phyloP scores from a whole-genome alignment of 495 filamentous ascomycete genomes.

The Tuber brumale region DNA sequence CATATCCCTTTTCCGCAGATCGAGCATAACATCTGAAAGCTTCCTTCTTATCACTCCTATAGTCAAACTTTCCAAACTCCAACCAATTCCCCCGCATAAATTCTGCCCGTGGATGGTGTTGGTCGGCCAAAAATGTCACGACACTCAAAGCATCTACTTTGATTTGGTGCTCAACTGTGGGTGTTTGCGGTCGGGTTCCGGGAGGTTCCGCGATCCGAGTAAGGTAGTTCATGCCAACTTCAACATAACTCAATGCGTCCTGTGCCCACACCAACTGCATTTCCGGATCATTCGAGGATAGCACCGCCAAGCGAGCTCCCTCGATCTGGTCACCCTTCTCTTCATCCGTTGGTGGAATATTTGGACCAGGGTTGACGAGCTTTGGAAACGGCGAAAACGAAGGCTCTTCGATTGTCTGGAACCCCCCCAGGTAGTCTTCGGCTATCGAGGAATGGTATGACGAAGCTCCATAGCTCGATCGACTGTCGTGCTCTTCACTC shows the following conservation, averaged over 20 bases:
- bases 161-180: conserved; percentile 78
- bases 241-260: conserved; percentile 82
- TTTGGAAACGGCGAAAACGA: conserved; percentile 90
- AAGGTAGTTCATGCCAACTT: conserved; percentile 67
- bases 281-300: conserved; percentile 90
- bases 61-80: conserved; percentile 94
- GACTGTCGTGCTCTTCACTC: conserved; percentile 44
- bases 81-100: conserved; percentile 96
- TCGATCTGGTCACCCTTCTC: conserved; percentile 84
- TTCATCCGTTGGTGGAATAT: conserved; percentile 90
- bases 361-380: conserved; percentile 68
- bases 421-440: conserved; percentile 47
- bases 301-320: conserved; percentile 68
- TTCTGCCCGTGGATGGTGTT: conserved; percentile 86
- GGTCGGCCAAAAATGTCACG: conserved; percentile 77
- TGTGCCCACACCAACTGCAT: conserved; percentile 97
- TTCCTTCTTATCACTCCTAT: conserved; percentile 83
- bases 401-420: conserved; percentile 56
- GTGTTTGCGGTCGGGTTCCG: conserved; percentile 62
- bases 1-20: conserved; percentile 83
- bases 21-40: conserved; percentile 78
- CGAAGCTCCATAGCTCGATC: conserved; percentile 36
- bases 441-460: conserved; percentile 43
- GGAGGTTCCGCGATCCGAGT: conserved; percentile 59
- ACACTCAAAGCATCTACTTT: conserved; percentile 85